Conservation (phyloP, 495 filamentous ascomycete genomes). For the Penicillium mononematosum region DNA sequence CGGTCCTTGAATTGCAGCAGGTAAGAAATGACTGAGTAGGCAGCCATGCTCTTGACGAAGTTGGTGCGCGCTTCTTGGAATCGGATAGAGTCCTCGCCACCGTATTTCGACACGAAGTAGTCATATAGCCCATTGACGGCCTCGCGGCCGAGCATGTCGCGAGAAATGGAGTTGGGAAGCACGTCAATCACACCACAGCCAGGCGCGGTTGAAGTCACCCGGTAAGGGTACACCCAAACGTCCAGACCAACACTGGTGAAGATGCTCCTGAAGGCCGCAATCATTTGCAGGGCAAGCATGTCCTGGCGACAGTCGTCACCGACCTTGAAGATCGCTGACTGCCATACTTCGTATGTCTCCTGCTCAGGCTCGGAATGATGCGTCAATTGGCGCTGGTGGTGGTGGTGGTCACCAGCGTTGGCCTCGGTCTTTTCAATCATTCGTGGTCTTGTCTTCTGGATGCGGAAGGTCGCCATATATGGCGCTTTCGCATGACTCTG, state of each 20-base stretch:
- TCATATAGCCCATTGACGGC: slow-evolving; percentile 97
- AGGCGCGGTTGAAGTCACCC: slow-evolving; percentile 96
- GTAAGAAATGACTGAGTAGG: slow-evolving; percentile 98
- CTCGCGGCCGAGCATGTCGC: slow-evolving; percentile 97
- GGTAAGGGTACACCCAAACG: slow-evolving; percentile 95
- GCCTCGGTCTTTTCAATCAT: slow-evolving; percentile 23
- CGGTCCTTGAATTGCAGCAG: slow-evolving; percentile 98
- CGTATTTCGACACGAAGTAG: slow-evolving; percentile 96
- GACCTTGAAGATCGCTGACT: slow-evolving; percentile 99
- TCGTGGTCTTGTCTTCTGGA: slow-evolving; percentile 70
- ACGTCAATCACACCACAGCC: slow-evolving; percentile 99
- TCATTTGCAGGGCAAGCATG: slow-evolving; percentile 94
- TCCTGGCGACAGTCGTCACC: slow-evolving; percentile 98
- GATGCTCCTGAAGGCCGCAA: slow-evolving; percentile 93
- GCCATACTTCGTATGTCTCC: slow-evolving; percentile 86
- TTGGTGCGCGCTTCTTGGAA: slow-evolving; percentile 96
- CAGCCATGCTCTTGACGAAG: slow-evolving; percentile 99
- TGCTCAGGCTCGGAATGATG: slow-evolving; percentile 39
- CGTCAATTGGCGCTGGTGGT: slow-evolving; percentile 51
- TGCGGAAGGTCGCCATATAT: slow-evolving; percentile 97
- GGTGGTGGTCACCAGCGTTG: slow-evolving; percentile 14
- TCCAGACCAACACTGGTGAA: slow-evolving; percentile 92
- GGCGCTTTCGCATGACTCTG: slow-evolving; percentile 98
- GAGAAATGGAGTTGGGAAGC: slow-evolving; percentile 92
- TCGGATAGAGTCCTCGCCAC: slow-evolving; percentile 85